Conservation (phyloP, 345 rosid species). For the Arabis hirsuta region DNA sequence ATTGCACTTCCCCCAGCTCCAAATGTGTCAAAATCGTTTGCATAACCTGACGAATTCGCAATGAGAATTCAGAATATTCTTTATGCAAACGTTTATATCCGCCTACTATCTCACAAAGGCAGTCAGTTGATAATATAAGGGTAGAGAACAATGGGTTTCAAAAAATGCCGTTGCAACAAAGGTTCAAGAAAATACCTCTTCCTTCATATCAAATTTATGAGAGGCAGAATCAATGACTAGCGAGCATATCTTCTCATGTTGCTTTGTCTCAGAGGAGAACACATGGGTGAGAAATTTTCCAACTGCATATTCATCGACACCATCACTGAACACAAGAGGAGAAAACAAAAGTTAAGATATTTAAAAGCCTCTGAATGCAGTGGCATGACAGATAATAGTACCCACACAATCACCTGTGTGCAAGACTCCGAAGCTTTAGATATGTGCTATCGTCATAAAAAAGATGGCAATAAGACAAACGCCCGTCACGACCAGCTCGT, state of each 20-base stretch:
- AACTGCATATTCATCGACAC: constrained; percentile 89
- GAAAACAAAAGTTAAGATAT: constrained; percentile 6
- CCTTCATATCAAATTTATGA: constrained; percentile 84
- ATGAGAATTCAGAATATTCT: constrained; percentile 5
- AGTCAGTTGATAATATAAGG: constrained; percentile 6
- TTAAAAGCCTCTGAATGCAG: constrained; percentile 19
- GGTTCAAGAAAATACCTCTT: constrained; percentile 62
- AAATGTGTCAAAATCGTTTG: constrained; percentile 82
- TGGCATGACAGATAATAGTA: constrained; percentile 16
- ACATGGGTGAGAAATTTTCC: constrained; percentile 80
- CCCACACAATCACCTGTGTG: constrained; percentile 65
- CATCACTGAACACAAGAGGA: constrained; percentile 68
- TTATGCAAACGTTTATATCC: neutral
- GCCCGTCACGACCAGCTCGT: constrained; percentile 95
- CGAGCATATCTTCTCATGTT: constrained; percentile 59
- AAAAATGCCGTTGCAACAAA: constrained; percentile 7
- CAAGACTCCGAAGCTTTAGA: constrained; percentile 89
- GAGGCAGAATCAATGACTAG: constrained; percentile 78
- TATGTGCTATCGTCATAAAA: constrained; percentile 74
- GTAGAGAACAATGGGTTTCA: constrained; percentile 19
- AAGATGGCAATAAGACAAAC: constrained; percentile 84
- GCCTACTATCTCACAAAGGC: constrained; percentile 24
- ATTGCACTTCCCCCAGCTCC: constrained; percentile 88
- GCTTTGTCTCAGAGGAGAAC: constrained; percentile 54
- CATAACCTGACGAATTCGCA: constrained; percentile 72